Base-by-base conservation (phyloP, 208 protist genomes). In the Vickermania ingenoplastis region DNA sequence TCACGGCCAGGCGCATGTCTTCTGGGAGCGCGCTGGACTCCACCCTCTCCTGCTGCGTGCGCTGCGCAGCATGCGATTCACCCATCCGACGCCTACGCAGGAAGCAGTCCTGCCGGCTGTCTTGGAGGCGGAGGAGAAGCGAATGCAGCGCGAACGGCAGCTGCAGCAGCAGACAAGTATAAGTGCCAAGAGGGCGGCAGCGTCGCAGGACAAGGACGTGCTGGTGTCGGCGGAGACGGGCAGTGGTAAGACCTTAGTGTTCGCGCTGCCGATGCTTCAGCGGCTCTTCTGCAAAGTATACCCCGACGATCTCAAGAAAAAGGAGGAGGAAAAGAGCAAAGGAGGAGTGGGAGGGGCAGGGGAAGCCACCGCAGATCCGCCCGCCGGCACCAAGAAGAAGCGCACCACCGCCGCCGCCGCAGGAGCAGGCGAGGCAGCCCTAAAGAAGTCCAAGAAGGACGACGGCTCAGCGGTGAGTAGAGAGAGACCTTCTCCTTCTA, bases 201-300 rank as follows among this genome's bases (percentile, higher is more conserved):
- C 31, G 17, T 59, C 66, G 25, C 28, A 21, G 4, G 27, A 22
- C 29, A 77, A 81, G 41, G 91, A 97, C 61, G 69, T 97, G 14
- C 69, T 97, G n/a, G 91, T 94, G 29, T 92, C 92, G 13, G 88
- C 92, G 0, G 91, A 97, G 67, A 98, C 94, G 23, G 94, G 94
- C 53, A 92, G 77, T 61, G 97, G 97, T 24, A 98, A 99, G 78
- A 99, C 98, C 25, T 66, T 99, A 0, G 96, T 97, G 14, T 99
- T 99, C 72, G 84, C 99, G 14, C 78, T 99, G 22, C 98, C 98
- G 13, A 88, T 96, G 26, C 64, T 96, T 7, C 57, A 93, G 17
- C 61, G 85, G n/a, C 26, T 94, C 13, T 63, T 93, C 14, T 17
- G 17, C 7, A 45, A 7, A 17, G 36, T 45, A 17, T 45, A 45